phyloP scores from a whole-genome alignment of 768 basidiomycete species.

The Tricholoma furcatifolium region DNA sequence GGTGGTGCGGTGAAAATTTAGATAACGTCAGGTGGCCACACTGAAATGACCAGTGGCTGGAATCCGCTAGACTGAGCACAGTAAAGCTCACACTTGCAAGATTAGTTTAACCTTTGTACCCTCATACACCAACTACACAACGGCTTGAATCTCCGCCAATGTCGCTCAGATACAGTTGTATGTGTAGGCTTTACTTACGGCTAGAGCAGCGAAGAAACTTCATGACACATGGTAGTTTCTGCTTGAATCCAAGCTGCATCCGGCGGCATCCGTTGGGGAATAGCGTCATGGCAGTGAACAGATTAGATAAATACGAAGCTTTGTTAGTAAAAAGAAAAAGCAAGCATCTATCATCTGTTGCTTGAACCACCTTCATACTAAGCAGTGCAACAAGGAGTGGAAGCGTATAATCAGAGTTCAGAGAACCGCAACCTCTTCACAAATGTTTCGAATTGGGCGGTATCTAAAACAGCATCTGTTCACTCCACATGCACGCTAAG shows the following conservation, averaged over 20 bases:
- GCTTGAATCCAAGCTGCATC: slow-evolving; percentile 4
- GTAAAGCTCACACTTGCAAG: not conserved
- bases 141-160: not conserved
- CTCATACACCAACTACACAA: not conserved
- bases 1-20: not conserved
- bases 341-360: not conserved
- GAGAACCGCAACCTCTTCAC: too few relatives aligned
- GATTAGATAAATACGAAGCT: too few relatives aligned
- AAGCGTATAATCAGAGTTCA: too few relatives aligned
- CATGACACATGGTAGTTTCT: not conserved
- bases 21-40: slow-evolving; percentile 5
- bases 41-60: not conserved
- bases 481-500: slow-evolving; percentile 1
- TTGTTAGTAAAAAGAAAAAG: too few relatives aligned
- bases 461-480: not conserved
- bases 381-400: too few relatives aligned
- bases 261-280: slow-evolving; percentile 5
- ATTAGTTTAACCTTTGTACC: slow-evolving; percentile 1
- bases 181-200: not conserved
- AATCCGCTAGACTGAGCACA: not conserved
- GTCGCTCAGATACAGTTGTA: not conserved
- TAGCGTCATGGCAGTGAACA: not conserved
- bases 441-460: too few relatives aligned
- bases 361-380: not conserved
- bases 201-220: not conserved